A percentile compares a stretch with the other conserved stretches of the same genome.
Conservation (phyloP, 495 filamentous ascomycete species). For the Astrothelium macrocarpum region DNA sequence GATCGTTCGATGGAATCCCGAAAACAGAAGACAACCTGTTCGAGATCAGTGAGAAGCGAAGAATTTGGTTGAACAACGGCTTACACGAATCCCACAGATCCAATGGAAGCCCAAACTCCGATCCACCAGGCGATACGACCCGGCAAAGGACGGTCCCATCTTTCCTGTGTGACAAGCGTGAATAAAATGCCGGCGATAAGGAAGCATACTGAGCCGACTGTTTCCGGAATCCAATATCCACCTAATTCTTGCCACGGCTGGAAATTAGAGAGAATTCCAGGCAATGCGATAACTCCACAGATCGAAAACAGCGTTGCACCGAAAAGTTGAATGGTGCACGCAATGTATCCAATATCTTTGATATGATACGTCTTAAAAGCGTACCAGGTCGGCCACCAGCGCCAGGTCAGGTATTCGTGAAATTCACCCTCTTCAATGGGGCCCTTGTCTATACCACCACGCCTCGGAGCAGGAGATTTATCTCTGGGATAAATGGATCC, state of each 20-base stretch:
- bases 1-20: constrained; percentile 5
- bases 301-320: constrained; percentile 14
- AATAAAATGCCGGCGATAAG: constrained; percentile 11
- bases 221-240: constrained; percentile 19
- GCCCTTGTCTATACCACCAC: constrained; percentile 14
- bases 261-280: constrained; percentile 13
- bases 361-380: constrained; percentile 13
- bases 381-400: constrained; percentile 22
- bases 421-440: constrained; percentile 11
- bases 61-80: not conserved
- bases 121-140: constrained; percentile 17
- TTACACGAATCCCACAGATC: constrained; percentile 17
- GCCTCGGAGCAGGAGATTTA: constrained; percentile 13
- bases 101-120: constrained; percentile 12
- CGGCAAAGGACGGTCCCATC: constrained; percentile 16
- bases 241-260: constrained; percentile 9
- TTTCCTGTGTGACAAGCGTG: constrained; percentile 16
- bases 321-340: constrained; percentile 13
- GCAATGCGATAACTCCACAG: constrained; percentile 13
- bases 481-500: constrained; percentile 9
- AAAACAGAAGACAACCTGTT: constrained; percentile 13
- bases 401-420: constrained; percentile 13
- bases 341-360: constrained; percentile 20
- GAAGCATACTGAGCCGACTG: constrained; percentile 18
- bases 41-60: constrained; percentile 5